phyloP scores from a whole-genome alignment of 2,329 filamentous ascomycete genomes.

The Fusarium gaditjirri region DNA sequence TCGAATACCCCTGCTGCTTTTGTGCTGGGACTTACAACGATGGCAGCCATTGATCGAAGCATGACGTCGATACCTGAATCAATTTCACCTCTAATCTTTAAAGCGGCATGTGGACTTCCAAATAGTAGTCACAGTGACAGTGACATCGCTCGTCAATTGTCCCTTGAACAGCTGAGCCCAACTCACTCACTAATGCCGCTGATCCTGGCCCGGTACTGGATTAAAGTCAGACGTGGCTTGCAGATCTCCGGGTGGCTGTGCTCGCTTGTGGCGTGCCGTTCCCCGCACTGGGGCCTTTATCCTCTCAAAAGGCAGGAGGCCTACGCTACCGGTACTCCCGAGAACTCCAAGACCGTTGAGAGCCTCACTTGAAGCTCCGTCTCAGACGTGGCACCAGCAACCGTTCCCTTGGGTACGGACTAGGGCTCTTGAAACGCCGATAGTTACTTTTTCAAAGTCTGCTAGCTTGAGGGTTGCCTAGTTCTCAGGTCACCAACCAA shows the following conservation, averaged over 20 bases:
- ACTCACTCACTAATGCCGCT: conserved; percentile 35
- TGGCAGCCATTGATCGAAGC: background rate
- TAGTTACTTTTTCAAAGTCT: conserved; percentile 6
- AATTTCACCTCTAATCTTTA: background rate
- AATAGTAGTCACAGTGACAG: background rate
- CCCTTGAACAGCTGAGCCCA: conserved; percentile 44
- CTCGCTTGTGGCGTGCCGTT: conserved; percentile 25
- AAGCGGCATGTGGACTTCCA: conserved; percentile 6
- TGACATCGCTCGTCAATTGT: conserved; percentile 7
- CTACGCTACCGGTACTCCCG: conserved; percentile 31
- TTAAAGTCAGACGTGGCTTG: conserved; percentile 27
- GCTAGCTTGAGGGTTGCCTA: background rate
- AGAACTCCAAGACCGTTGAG: conserved; percentile 20
- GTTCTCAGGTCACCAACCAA: conserved; percentile 2
- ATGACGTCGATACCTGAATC: conserved; percentile 6
- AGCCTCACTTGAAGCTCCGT: conserved; percentile 32
- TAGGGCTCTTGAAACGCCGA: conserved; percentile 7
- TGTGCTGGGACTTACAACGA: background rate
- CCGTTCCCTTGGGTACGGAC: conserved; percentile 26
- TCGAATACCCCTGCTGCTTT: background rate
- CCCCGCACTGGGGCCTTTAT: conserved; percentile 1
- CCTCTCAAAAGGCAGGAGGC: conserved; percentile 22
- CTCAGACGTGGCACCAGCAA: conserved; percentile 38
- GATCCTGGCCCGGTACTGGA: conserved; percentile 27
- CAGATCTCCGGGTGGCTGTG: conserved; percentile 38